These are phyloP conservation scores for Clavispora santaluciae DNA, from an alignment of 805 yeast species.

Conservation along the genomic window DNA sequence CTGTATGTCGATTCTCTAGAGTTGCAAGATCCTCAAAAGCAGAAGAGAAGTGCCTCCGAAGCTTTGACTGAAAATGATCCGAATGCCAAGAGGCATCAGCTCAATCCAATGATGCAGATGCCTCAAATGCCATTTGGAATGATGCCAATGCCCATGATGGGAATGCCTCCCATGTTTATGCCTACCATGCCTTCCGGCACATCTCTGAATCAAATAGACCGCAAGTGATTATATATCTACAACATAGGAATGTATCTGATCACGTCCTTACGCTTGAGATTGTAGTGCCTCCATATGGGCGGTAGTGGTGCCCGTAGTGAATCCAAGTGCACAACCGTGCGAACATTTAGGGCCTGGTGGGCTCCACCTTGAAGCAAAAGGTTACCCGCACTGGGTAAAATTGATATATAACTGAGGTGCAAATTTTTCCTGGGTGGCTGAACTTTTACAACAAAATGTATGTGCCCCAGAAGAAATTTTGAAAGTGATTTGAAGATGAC, in stretches of 20 bases:
- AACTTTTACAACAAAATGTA: not conserved
- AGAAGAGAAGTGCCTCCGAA: conserved; percentile 12
- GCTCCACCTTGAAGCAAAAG: not conserved
- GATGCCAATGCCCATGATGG: conserved; percentile 14
- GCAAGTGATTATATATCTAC: not conserved
- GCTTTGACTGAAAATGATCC: conserved; percentile 12
- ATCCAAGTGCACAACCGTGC: too few species aligned
- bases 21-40: conserved; percentile 27
- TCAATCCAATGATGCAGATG: conserved; percentile 10
- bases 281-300: too few species aligned
- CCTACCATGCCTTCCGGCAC: conserved; percentile 1
- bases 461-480: not conserved
- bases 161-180: conserved; percentile 14
- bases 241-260: not conserved
- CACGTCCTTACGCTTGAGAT: not conserved
- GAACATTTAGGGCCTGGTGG: too few species aligned
- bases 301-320: too few species aligned
- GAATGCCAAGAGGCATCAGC: conserved; percentile 25
- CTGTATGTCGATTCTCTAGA: conserved; percentile 43
- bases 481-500: conserved; percentile 15
- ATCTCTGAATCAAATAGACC: not conserved
- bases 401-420: conserved; percentile 3
- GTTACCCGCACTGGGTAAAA: conserved; percentile 10
- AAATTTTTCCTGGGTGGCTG: conserved; percentile 1
- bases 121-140: conserved; percentile 17